These are phyloP conservation scores for maize (Zea mays) DNA, from an alignment of 176 grass and related monocot species.

Conservation along the genomic window Zm-B73-REFERENCE-NAM-5.0 NC_050099.1:248925001-248925500, in stretches of 20 bases:
- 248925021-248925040: constrained; percentile 60
- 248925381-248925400: background rate
- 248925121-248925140: constrained; percentile 26
- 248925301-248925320: background rate
- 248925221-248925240: constrained; percentile 69
- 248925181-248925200: constrained; percentile 68
- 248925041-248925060: constrained; percentile 46
- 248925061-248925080: constrained; percentile 54
- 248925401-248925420: no score
- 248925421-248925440: background rate
- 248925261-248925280: constrained; percentile 79
- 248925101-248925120: constrained; percentile 26
- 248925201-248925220: constrained; percentile 79
- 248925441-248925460: background rate
- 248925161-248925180: constrained; percentile 37
- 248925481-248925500: background rate
- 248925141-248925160: constrained; percentile 5
- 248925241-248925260: constrained; percentile 91
- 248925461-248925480: background rate
- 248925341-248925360: constrained; percentile 10
- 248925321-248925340: constrained; percentile 20
- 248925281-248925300: constrained; percentile 32
- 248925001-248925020: constrained; percentile 69
- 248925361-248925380: no score
- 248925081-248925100: constrained; percentile 49